Percentiles rank a stretch among this genome's conserved stretches.
Conservation (phyloP, 371 early-diverging fungal species). For the Mortierella sp. region DNA sequence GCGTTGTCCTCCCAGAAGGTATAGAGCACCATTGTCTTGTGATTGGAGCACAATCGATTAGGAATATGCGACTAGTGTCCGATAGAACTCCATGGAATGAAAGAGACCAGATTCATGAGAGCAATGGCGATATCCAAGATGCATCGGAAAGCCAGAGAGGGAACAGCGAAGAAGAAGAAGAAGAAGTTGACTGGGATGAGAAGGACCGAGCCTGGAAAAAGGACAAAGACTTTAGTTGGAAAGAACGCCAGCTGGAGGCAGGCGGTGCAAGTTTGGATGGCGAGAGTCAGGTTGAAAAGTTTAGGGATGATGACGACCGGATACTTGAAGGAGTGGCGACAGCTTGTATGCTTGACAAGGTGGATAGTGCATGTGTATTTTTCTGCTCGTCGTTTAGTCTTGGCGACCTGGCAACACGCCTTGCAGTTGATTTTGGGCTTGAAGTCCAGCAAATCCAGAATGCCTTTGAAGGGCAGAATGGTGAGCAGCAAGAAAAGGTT, state of each 20-base stretch:
- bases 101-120: background rate
- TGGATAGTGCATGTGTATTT: conserved; percentile 73
- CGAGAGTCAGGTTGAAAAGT: conserved; percentile 26
- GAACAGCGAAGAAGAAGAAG: conserved; percentile 8
- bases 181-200: conserved; percentile 34
- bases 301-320: conserved; percentile 71
- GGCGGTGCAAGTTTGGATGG: conserved; percentile 18
- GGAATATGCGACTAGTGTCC: conserved; percentile 59
- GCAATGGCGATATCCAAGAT: background rate
- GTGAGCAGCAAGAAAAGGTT: background rate
- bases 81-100: conserved; percentile 14
- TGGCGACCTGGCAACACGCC: conserved; percentile 35
- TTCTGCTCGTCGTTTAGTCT: conserved; percentile 61
- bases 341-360: conserved; percentile 63
- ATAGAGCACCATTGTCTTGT: conserved; percentile 72
- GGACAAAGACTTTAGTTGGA: conserved; percentile 35
- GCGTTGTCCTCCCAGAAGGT: conserved; percentile 52
- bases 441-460: conserved; percentile 30
- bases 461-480: conserved; percentile 17
- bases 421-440: conserved; percentile 52
- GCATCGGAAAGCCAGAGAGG: background rate
- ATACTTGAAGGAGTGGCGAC: conserved; percentile 73
- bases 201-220: conserved; percentile 35
- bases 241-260: conserved; percentile 27
- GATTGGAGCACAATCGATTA: conserved; percentile 62